Evolutionary conservation across 2,329 filamentous ascomycete species (phyloP), one percentile per base, ranked within the genome.

Genomic region (Fusarium foetens): DNA sequence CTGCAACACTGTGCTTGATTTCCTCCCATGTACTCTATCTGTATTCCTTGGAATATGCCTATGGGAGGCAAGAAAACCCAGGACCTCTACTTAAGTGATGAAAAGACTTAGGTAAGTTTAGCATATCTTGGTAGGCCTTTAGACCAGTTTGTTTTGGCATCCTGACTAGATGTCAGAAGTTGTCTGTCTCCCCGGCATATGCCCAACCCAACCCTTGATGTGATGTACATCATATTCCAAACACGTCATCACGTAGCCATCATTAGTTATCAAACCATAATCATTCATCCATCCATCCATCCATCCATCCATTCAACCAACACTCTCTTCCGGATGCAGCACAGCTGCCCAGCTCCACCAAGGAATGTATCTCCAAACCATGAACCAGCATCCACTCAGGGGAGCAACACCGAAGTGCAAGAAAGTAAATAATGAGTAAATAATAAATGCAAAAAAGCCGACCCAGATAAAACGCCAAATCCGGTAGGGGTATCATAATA

Each of bases 401-500:
- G 33, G 64, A 66, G 43, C 36, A 51, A 21, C n/a, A 57, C 23
- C 17, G 31, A 35, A 57, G 39, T 35, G 29, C 27, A 41, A 23
- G 46, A 48, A 33, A 46, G 33, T 33, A 48, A 48, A 57, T 25
- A 21, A 23, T 43, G 42, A 58, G 61, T 46, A 41, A 59, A 31
- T 66, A 42, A 29, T 66, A 55, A 61, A 74, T 62, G 62, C 60
- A 65, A 51, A 68, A 68, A 66, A 66, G 48, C 68, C 72, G 68
- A 71, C 75, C 63, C 69, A 75, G 66, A 63, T 64, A 58, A 64
- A 76, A 76, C 74, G 71, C 74, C 72, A 73, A 72, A 73, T 71
- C 61, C 55, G 66, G 68, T 72, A 68, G 74, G 74, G 75, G 75
- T 76, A 76, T 76, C 74, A 75, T 75, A 62, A 61, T 62, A 75